phyloP scores from a whole-genome alignment of 202 grass and related monocot genomes.

The Brachypodium distachyon region DNA sequence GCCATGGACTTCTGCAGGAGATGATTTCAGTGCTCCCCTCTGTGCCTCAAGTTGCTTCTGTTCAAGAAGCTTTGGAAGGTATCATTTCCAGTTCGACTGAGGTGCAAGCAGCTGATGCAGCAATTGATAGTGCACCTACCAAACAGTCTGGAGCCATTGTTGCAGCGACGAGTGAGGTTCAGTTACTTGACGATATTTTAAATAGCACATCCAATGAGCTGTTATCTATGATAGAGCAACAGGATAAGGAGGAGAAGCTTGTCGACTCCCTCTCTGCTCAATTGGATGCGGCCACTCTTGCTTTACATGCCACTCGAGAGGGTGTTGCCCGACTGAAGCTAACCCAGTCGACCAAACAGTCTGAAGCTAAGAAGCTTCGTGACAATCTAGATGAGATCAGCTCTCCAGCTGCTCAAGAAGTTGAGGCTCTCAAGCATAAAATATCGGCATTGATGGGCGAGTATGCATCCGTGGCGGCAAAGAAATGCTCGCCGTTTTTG shows the following conservation, averaged over 20 bases:
- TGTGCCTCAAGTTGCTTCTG: not conserved
- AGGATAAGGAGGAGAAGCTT: not conserved
- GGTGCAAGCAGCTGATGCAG: not conserved
- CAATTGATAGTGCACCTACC: not conserved
- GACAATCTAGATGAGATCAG: not conserved
- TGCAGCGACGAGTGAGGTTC: not conserved
- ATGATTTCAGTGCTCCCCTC: not conserved
- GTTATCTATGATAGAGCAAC: not conserved
- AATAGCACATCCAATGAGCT: not conserved
- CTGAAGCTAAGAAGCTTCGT: not conserved
- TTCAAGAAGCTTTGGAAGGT: not conserved
- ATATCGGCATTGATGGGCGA: not conserved
- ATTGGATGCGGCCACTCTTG: not conserved
- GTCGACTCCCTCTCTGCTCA: not conserved
- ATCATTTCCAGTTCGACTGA: not conserved
- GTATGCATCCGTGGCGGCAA: too few species aligned
- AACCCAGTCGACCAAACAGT: not conserved
- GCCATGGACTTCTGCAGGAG: not conserved
- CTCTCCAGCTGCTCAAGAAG: not conserved
- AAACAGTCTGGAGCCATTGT: not conserved
- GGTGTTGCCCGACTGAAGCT: not conserved
- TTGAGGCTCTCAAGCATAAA: not conserved
- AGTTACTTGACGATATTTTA: not conserved
- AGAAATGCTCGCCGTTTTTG: too few species aligned
- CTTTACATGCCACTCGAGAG: not conserved